phyloP scores from a whole-genome alignment of 192 early-diverging fungal genomes.

The Chytriomyces hyalinus region DNA sequence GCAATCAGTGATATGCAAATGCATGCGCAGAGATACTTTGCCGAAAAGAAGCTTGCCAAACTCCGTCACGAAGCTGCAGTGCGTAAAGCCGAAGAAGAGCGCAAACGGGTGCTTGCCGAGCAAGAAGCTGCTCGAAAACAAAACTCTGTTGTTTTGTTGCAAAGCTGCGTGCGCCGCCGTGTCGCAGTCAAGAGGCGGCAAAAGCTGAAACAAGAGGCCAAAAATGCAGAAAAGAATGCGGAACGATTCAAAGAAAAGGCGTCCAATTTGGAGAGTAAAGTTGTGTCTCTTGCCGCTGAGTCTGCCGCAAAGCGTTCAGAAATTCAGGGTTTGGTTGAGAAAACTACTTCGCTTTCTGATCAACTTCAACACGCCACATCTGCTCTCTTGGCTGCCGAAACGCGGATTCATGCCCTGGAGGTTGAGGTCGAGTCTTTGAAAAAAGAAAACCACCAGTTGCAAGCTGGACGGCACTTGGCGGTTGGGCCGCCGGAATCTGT shows the following conservation, averaged over 20 bases:
- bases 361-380: conserved; percentile 60
- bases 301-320: not conserved
- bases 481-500: not conserved
- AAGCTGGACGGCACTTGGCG: not conserved
- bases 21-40: not conserved
- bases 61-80: conserved; percentile 70
- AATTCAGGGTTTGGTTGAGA: not conserved
- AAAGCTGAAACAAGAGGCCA: conserved; percentile 61
- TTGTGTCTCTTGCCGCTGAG: conserved; percentile 69
- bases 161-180: not conserved
- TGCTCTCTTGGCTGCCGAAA: conserved; percentile 32
- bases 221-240: conserved; percentile 82
- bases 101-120: conserved; percentile 67
- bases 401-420: conserved; percentile 54
- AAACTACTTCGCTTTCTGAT: not conserved
- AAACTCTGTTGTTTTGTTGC: conserved; percentile 30
- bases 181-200: not conserved
- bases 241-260: conserved; percentile 86
- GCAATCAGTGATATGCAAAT: not conserved
- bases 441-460: not conserved
- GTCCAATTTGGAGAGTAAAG: conserved; percentile 87
- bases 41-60: conserved; percentile 14
- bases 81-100: conserved; percentile 69
- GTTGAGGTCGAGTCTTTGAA: conserved; percentile 58
- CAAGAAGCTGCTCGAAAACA: conserved; percentile 64